A percentile compares a stretch with the other conserved stretches of the same genome.
These are phyloP conservation scores for Fusarium guadeloupense DNA, from an alignment of 2,329 filamentous ascomycete genomes.

Conservation along the genomic window DNA sequence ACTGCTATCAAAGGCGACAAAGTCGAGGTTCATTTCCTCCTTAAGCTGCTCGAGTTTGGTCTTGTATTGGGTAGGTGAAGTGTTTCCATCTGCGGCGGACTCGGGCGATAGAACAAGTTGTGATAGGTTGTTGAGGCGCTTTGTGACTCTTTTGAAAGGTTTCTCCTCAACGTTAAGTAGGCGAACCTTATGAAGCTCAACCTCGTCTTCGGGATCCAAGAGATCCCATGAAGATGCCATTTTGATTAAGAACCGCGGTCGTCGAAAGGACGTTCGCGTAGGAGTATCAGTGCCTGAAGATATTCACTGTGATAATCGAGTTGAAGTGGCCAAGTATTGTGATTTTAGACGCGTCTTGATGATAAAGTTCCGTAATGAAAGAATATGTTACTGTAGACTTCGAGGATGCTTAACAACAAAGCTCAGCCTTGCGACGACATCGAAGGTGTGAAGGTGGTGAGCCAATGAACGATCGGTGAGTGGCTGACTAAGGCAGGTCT, in stretches of 20 bases:
- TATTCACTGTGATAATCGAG: background rate
- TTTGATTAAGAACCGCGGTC: slow-evolving; percentile 7
- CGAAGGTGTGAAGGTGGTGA: background rate
- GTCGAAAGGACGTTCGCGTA: background rate
- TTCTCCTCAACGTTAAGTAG: slow-evolving; percentile 92
- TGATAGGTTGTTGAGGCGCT: slow-evolving; percentile 76
- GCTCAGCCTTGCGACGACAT: slow-evolving; percentile 38
- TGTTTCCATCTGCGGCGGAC: slow-evolving; percentile 54
- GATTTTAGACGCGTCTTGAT: background rate
- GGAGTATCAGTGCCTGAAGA: background rate
- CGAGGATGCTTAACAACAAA: slow-evolving; percentile 8
- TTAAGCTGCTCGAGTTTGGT: slow-evolving; percentile 71
- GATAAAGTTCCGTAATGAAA: background rate
- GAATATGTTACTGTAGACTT: background rate
- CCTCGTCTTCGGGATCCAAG: slow-evolving; percentile 78
- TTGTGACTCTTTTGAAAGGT: slow-evolving; percentile 88
- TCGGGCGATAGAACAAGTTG: slow-evolving; percentile 57
- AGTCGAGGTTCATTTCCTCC: slow-evolving; percentile 87
- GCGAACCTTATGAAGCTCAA: slow-evolving; percentile 86
- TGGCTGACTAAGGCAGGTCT: slow-evolving; percentile 37
- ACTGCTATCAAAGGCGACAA: slow-evolving; percentile 85
- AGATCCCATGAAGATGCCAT: slow-evolving; percentile 66
- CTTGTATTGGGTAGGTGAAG: slow-evolving; percentile 58
- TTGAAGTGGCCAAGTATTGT: background rate
- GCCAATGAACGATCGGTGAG: slow-evolving; percentile 29